Base-by-base conservation (phyloP, 2,329 filamentous ascomycete genomes). In the Colletotrichum chlorophyti region DNA sequence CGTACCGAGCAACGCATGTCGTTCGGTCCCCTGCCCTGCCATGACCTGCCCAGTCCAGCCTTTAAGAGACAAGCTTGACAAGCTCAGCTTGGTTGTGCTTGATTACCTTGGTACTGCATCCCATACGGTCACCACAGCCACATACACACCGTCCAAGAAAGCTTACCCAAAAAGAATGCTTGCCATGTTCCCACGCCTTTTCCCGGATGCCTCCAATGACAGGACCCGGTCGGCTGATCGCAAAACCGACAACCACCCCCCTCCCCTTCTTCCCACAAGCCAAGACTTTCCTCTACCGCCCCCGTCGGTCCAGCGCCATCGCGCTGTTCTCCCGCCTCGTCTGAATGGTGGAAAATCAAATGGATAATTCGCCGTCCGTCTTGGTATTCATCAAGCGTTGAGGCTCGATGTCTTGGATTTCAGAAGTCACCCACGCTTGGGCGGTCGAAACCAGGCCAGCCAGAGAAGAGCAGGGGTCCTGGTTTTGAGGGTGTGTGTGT, bases 311-410 rank as follows among this genome's bases (percentile, higher is more conserved):
- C 57, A 57, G 29, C 43, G 31, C 34, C 32, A n/a, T 49, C 26
- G 37, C 49, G 49, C 41, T 58, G 23, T n/a, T 32, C 51, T 57
- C 32, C 31, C 43, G 24, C 31, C 26, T 1, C 31, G 14, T 52
- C 45, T 61, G 61, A 58, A 54, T 63, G 61, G 61, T 61, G 61
- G 61, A 61, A 63, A 63, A 61, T 55, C 49, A 26, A 15, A 49
- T 59, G 58, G 58, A 59, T 9, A 53, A 63, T 63, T 61, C 41
- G 23, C 53, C 58, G 45, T 62, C 61, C 61, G 60, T 61, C 60
- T 58, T 60, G 53, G 52, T 60, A 43, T 26, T 50, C 34, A n/a
- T n/a, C n/a, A n/a, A n/a, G n/a, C n/a, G 24, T 42, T 63, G 60
- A 55, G 60, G 60, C 58, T 63, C 60, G 58, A 53, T 61, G 42